A percentile compares a stretch with the other conserved stretches of the same genome.
Conservation (phyloP, 148 eudicot genomes). For the Rhododendron williamsianum region DNA sequence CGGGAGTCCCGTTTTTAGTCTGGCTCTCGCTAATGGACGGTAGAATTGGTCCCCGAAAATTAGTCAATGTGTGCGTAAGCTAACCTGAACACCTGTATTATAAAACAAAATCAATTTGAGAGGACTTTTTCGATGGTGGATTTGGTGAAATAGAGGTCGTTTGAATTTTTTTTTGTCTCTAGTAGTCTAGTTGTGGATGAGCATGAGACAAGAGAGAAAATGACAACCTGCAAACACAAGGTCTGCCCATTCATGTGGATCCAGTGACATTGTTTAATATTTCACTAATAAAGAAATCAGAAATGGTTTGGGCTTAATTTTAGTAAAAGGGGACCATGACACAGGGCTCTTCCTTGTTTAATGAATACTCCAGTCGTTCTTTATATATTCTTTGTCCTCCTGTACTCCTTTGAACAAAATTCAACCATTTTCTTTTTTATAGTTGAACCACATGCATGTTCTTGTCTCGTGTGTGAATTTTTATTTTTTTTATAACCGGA, state of each 20-base stretch:
- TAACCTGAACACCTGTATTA: background rate
- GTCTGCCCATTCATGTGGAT: background rate
- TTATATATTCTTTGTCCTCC: background rate
- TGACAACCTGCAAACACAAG: background rate
- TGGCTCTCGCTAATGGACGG: background rate
- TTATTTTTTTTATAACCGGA: background rate
- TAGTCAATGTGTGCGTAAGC: background rate
- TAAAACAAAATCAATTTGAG: background rate
- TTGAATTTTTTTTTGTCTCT: background rate
- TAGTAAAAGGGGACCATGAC: background rate
- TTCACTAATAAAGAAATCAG: background rate
- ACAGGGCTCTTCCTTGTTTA: background rate
- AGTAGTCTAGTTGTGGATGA: constrained; percentile 2
- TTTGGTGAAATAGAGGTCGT: background rate
- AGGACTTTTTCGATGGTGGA: background rate
- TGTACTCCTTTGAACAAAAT: background rate
- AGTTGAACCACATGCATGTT: background rate
- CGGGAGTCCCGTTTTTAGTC: no score
- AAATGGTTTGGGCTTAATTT: background rate
- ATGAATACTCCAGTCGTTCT: background rate
- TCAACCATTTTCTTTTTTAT: background rate
- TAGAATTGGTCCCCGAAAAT: background rate
- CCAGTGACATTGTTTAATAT: background rate
- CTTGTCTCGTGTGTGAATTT: background rate
- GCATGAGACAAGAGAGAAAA: background rate